Base-by-base conservation (phyloP, 371 early-diverging fungal genomes). In the Rhizopus delemar region DNA sequence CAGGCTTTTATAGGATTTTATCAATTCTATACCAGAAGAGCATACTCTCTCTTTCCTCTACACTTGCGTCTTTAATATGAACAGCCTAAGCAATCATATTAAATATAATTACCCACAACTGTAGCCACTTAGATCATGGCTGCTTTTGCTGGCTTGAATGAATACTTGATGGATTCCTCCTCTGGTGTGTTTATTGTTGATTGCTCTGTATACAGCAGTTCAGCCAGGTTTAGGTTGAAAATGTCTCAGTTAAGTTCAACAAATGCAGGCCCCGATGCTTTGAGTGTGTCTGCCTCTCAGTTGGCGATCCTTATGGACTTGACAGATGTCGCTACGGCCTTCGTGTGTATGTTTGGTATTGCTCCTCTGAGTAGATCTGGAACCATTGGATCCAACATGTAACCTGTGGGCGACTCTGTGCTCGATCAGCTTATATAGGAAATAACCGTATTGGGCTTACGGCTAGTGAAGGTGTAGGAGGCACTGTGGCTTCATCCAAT, bases 351-450 rank as follows among this genome's bases (percentile, higher is more conserved):
- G 61, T 72, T 79, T 57, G 80, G 80, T 33, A 76, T 79, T 41
- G 80, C 79, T 11, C 79, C 79, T 9, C 43, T 65, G 15, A 65
- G 69, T 34, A 51, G 53, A 5, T 53, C 63, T 0, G 68, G 71
- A 4, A 60, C 62, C 15, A 51, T 71, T 7, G 68, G 71, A 7
- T 56, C 66, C 22, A 70, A 73, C 16, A 66, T 76, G 70, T 74
- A 74, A 35, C 59, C 76, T 2, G 55, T 80, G 22, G 80, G 80
- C 54, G 80, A 80, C 48, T 73, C 80, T 2, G 65, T 76, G 11
- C 67, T 80, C 66, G 80, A 5, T 73, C 77, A 33, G 70, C 77
- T 12, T 80, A 80, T 33, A 71, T 80, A 65, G 77, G 75, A 2
- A 59, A 70, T 38, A 70, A 80, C 5, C 71, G 74, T 22, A 60